phyloP scores from a whole-genome alignment of 805 yeast genomes.

The Wickerhamiella parazyma region DNA sequence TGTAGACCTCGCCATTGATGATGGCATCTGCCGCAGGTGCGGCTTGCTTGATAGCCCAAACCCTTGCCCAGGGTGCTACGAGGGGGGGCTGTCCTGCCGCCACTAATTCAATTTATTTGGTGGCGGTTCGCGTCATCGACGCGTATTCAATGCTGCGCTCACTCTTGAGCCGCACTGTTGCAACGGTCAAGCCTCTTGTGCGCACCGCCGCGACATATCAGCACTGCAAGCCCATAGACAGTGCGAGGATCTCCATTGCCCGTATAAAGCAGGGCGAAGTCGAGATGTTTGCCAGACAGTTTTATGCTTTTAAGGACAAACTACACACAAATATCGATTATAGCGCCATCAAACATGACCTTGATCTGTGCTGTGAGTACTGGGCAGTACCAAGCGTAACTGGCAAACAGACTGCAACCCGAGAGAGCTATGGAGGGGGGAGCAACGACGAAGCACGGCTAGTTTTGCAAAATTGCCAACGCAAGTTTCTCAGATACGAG shows the following conservation, averaged over 20 bases:
- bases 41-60: neutral
- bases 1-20: slow-evolving; percentile 9
- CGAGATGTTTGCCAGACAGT: neutral
- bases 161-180: no score
- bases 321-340: neutral
- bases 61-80: no score
- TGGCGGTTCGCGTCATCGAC: neutral
- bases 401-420: neutral
- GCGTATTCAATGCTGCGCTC: no score
- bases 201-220: no score
- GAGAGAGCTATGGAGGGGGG: neutral
- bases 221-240: no score
- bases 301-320: neutral
- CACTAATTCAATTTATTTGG: neutral
- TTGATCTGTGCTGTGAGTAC: neutral
- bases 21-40: neutral
- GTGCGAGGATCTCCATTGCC: no score
- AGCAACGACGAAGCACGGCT: neutral
- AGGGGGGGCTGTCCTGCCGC: no score
- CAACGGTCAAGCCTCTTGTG: no score
- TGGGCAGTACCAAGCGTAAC: neutral
- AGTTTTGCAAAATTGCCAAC: neutral
- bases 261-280: neutral
- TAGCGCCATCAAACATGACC: neutral
- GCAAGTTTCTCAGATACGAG: neutral